Conservation (phyloP, 768 basidiomycete genomes). For the Phanerodontia chrysosporium region DNA sequence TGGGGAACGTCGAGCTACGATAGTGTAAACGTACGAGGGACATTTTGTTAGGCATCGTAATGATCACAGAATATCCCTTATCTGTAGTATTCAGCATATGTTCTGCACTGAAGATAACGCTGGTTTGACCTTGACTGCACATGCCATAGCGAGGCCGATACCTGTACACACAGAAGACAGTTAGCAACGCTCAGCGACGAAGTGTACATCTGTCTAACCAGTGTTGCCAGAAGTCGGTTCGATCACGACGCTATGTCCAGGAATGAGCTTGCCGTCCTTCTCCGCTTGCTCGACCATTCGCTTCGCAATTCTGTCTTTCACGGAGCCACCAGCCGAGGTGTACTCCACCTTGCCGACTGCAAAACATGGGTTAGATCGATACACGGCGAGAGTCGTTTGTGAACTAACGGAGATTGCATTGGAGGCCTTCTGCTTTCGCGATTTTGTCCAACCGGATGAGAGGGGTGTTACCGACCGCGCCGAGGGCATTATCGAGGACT, state of each 20-base stretch:
- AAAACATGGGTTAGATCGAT: not conserved
- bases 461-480: conserved; percentile 87
- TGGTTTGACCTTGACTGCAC: conserved; percentile 79
- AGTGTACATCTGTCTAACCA: conserved; percentile 42
- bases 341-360: conserved; percentile 89
- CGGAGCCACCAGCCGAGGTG: conserved; percentile 86
- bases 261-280: conserved; percentile 75
- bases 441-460: conserved; percentile 83
- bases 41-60: conserved; percentile 95
- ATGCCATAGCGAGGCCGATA: conserved; percentile 90
- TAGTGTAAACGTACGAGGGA: conserved; percentile 49
- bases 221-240: conserved; percentile 96
- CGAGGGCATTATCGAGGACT: conserved; percentile 76
- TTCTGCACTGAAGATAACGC: conserved; percentile 14
- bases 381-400: not conserved
- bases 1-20: not conserved
- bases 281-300: conserved; percentile 97
- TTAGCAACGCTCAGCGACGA: not conserved
- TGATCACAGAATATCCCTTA: conserved; percentile 91
- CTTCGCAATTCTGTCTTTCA: conserved; percentile 95
- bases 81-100: conserved; percentile 70
- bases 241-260: conserved; percentile 87
- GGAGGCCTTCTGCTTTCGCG: conserved; percentile 65
- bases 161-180: conserved; percentile 38
- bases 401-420: conserved; percentile 84